Evolutionary conservation across 2,329 filamentous ascomycete genomes (phyloP).

Genomic region (Colletotrichum salicis): DNA sequence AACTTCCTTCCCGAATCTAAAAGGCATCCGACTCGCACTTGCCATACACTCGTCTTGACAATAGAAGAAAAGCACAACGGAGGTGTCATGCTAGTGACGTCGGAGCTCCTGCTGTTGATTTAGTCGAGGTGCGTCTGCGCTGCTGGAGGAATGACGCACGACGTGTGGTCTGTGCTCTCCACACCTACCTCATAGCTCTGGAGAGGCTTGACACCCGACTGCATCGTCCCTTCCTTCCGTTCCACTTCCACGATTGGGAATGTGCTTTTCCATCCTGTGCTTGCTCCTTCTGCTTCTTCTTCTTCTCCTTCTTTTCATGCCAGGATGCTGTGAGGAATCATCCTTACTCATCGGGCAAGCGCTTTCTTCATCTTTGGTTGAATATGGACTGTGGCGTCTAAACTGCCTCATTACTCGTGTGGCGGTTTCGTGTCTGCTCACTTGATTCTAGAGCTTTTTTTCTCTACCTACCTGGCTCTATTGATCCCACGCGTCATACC

Average conservation of each 20-base stretch:
- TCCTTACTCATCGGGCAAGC: neutral
- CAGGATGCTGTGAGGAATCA: neutral
- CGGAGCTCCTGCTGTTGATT: neutral
- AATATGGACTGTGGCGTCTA: neutral
- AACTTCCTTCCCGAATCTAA: too few relatives aligned
- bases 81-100: conserved; percentile 10
- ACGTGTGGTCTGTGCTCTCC: neutral
- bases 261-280: too few relatives aligned
- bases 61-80: neutral
- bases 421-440: neutral
- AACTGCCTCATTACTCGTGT: neutral
- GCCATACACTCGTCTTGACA: too few relatives aligned
- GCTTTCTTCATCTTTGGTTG: neutral
- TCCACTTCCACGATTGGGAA: neutral
- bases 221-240: neutral
- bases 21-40: too few relatives aligned
- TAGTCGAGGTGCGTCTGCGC: neutral
- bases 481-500: neutral
- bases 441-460: neutral
- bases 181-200: neutral
- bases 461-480: neutral
- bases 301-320: too few relatives aligned
- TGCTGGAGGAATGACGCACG: conserved; percentile 22
- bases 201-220: too few relatives aligned
- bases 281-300: too few relatives aligned